phyloP scores from a whole-genome alignment of 257 asterid genomes.

The Verbena officinalis region DNA sequence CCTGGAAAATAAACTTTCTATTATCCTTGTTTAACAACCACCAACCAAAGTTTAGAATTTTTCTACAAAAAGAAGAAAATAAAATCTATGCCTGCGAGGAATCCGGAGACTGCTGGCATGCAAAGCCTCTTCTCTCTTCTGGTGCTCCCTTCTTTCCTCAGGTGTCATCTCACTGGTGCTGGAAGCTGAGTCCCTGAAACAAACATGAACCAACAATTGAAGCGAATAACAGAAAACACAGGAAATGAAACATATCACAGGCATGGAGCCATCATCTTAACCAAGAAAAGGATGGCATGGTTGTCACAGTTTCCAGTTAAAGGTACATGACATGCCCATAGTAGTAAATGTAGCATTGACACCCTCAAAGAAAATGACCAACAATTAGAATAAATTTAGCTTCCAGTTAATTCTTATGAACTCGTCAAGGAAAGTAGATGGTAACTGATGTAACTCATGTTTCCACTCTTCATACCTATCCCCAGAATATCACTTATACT shows the following conservation, averaged over 20 bases:
- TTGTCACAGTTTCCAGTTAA: slow-evolving; percentile 7
- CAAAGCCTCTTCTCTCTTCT: slow-evolving; percentile 84
- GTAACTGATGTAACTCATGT: neutral
- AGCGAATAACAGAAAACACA: slow-evolving; percentile 5
- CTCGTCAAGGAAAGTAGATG: neutral
- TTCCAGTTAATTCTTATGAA: slow-evolving; percentile 12
- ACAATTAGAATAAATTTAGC: neutral
- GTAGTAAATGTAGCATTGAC: neutral
- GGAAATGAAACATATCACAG: neutral
- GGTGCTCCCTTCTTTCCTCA: slow-evolving; percentile 66
- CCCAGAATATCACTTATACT: neutral
- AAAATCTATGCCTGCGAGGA: slow-evolving; percentile 75
- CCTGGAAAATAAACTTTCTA: slow-evolving; percentile 46
- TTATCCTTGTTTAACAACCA: slow-evolving; percentile 21
- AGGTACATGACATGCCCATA: slow-evolving; percentile 5
- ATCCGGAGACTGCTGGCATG: slow-evolving; percentile 93
- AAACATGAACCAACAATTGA: neutral
- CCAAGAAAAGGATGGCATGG: neutral
- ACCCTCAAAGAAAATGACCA: neutral
- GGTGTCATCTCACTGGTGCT: slow-evolving; percentile 53
- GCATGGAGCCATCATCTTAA: neutral
- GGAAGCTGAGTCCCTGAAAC: slow-evolving; percentile 71
- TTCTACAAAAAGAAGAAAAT: no score
- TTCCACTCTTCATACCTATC: neutral
- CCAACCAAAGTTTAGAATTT: slow-evolving; percentile 6